Evolutionary conservation across 805 yeast species (phyloP).

Genomic region (Ogataea nitratoaversa): DNA sequence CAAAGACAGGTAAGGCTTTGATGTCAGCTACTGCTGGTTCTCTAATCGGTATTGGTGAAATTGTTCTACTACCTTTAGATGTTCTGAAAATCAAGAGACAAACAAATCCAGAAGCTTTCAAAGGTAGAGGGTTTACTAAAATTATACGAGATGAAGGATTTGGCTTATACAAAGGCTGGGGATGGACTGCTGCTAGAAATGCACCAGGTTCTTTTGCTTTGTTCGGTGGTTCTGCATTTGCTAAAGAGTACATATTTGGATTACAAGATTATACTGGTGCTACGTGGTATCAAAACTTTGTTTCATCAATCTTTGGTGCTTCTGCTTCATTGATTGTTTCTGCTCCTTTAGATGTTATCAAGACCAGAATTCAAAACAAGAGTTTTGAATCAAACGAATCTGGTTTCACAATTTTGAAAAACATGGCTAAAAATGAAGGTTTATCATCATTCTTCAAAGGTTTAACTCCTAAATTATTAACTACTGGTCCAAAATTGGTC

Average conservation of each 20-base stretch:
- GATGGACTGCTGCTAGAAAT: constrained; percentile 99
- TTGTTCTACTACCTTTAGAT: constrained; percentile 90
- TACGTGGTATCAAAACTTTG: constrained; percentile 91
- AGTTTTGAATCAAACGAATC: constrained; percentile 94
- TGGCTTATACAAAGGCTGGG: constrained; percentile 96
- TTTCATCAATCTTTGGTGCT: constrained; percentile 94
- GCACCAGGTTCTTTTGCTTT: constrained; percentile 98
- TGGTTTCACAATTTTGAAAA: constrained; percentile 88
- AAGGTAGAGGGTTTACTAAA: constrained; percentile 92
- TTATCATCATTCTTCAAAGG: constrained; percentile 91
- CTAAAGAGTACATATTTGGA: constrained; percentile 91
- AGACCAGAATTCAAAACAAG: constrained; percentile 96
- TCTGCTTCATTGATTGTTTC: constrained; percentile 93
- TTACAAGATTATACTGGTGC: constrained; percentile 84
- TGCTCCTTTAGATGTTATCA: constrained; percentile 97
- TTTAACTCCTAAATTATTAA: constrained; percentile 89
- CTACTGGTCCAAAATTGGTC: constrained; percentile 97
- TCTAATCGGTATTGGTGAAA: constrained; percentile 95
- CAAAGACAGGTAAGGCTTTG: constrained; percentile 95
- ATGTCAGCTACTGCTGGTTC: constrained; percentile 98
- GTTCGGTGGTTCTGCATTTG: constrained; percentile 98
- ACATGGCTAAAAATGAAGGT: constrained; percentile 92
- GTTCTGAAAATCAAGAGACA: constrained; percentile 97
- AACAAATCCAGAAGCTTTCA: constrained; percentile 99
- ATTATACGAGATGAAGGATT: constrained; percentile 89